Percentiles rank a stretch among this genome's conserved stretches.
phyloP scores from a whole-genome alignment of 768 basidiomycete species.

The Podaxis rugospora region DNA sequence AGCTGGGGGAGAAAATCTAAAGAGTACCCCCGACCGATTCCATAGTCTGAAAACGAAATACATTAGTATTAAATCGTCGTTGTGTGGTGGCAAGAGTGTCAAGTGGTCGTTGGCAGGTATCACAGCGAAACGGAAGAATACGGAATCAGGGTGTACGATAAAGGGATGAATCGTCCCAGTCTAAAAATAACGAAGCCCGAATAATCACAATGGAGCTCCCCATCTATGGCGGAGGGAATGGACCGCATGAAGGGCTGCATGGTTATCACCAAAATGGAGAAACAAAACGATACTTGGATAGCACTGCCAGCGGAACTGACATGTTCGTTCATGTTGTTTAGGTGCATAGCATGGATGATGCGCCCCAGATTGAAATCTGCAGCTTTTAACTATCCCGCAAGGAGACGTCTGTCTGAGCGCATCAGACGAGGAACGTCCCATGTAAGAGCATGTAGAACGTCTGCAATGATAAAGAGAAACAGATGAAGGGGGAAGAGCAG shows the following conservation, averaged over 20 bases:
- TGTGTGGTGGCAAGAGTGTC: background rate
- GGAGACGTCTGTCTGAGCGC: too few species aligned
- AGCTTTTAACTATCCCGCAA: too few species aligned
- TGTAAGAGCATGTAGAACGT: background rate
- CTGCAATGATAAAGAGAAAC: background rate
- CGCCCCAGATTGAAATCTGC: too few species aligned
- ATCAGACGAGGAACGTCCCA: too few species aligned
- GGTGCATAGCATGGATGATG: too few species aligned
- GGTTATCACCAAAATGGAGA: background rate
- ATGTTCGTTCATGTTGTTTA: too few species aligned
- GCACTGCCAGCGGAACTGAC: too few species aligned
- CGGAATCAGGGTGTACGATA: background rate
- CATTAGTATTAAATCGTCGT: background rate
- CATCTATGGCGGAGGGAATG: background rate
- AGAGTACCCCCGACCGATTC: constrained; percentile 21
- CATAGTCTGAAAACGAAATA: constrained; percentile 16
- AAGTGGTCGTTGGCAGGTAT: background rate
- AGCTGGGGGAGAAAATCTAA: background rate
- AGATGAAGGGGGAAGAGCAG: background rate
- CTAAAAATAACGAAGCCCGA: background rate
- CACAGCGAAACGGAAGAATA: background rate
- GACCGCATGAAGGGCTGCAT: background rate
- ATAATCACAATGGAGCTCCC: background rate
- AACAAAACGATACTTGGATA: too few species aligned
- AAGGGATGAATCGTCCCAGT: background rate